These are phyloP conservation scores for Aspergillus japonicus DNA, from an alignment of 2,329 filamentous ascomycete species.

Conservation along the genomic window DNA sequence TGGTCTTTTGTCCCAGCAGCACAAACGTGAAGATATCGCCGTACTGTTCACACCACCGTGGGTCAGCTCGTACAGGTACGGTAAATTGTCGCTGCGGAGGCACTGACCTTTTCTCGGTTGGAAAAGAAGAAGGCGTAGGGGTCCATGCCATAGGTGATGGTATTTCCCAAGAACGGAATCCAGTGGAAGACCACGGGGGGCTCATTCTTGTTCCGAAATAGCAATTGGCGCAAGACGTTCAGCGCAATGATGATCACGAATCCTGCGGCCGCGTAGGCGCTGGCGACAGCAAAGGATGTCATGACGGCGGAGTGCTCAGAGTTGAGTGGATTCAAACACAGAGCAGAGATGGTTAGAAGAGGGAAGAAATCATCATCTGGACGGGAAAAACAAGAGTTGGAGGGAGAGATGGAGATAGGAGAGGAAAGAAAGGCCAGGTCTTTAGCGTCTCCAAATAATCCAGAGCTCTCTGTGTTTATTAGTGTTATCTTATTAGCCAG, in stretches of 20 bases:
- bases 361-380: neutral
- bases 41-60: slow-evolving; percentile 55
- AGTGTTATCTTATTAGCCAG: neutral
- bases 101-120: slow-evolving; percentile 67
- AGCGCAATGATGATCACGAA: slow-evolving; percentile 10
- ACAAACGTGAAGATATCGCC: slow-evolving; percentile 91
- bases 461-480: no score
- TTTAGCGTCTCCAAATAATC: neutral
- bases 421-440: neutral
- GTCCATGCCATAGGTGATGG: slow-evolving; percentile 47
- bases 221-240: slow-evolving; percentile 20
- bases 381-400: neutral
- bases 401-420: neutral
- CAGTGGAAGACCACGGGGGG: slow-evolving; percentile 78
- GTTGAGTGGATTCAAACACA: neutral
- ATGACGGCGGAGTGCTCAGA: slow-evolving; percentile 9
- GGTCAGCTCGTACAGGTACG: slow-evolving; percentile 12
- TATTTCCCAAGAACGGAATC: slow-evolving; percentile 59
- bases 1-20: slow-evolving; percentile 82
- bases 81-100: neutral
- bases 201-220: slow-evolving; percentile 56
- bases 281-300: slow-evolving; percentile 14
- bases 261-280: slow-evolving; percentile 14
- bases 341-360: neutral
- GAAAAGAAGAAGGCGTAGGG: slow-evolving; percentile 79